These are phyloP conservation scores for Diaporthe caulivora DNA, from an alignment of 2,329 filamentous ascomycete genomes.

Conservation along the genomic window DNA sequence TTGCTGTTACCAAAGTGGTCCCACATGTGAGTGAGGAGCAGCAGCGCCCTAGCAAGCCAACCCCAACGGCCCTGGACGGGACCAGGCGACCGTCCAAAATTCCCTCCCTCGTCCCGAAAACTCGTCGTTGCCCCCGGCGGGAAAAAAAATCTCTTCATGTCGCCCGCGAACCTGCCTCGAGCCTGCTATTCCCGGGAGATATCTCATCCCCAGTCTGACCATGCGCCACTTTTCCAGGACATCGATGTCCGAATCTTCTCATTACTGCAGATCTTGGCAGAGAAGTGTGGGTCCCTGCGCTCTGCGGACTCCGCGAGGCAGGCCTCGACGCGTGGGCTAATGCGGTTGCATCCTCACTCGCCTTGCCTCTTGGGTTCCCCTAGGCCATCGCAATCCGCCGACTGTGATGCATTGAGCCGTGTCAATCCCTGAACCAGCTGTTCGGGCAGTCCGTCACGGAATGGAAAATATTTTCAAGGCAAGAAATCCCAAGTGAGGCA, in stretches of 20 bases:
- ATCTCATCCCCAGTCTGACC: slow-evolving; percentile 1
- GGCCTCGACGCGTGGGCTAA: slow-evolving; percentile 7
- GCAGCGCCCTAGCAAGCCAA: too few species aligned
- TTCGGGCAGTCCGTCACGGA: slow-evolving; percentile 3
- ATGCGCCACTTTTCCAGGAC: slow-evolving; percentile 16
- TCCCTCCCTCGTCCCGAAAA: background rate
- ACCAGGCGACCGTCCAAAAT: background rate
- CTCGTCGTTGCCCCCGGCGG: background rate
- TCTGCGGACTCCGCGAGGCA: background rate
- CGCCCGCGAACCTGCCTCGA: slow-evolving; percentile 19
- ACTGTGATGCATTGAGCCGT: slow-evolving; percentile 15
- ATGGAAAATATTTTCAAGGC: background rate
- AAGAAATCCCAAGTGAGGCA: slow-evolving; percentile 15
- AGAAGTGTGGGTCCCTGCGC: background rate
- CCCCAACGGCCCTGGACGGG: too few species aligned
- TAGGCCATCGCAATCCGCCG: slow-evolving; percentile 6
- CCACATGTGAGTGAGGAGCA: slow-evolving; percentile 4
- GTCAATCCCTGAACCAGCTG: background rate
- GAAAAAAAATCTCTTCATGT: slow-evolving; percentile 29
- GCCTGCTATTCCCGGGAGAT: slow-evolving; percentile 28
- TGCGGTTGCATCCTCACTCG: background rate
- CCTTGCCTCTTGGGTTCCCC: background rate
- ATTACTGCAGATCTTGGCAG: slow-evolving; percentile 26
- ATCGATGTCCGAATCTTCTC: slow-evolving; percentile 23
- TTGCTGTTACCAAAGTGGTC: slow-evolving; percentile 36